Evolutionary conservation across 2,329 filamentous ascomycete species (phyloP), one percentile per base, ranked within the genome.

Genomic region (Ophiostoma fasciatum): DNA sequence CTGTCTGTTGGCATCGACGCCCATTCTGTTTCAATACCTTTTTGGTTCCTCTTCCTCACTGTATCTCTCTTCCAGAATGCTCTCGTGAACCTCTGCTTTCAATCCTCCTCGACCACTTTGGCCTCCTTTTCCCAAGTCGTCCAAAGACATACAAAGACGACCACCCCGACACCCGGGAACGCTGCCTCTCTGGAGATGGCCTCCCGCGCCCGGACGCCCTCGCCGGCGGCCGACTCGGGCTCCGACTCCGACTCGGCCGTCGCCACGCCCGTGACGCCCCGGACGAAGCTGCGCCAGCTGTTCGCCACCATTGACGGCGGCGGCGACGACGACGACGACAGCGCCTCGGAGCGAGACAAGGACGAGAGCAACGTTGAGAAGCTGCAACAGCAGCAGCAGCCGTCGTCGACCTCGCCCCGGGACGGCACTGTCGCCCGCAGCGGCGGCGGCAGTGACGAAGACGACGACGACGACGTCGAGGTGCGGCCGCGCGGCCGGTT

Each of bases 401-500:
- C 30, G n/a, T n/a, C n/a, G n/a, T n/a, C n/a, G n/a, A n/a, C n/a
- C n/a, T n/a, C n/a, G n/a, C n/a, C n/a, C n/a, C n/a, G n/a, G n/a
- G n/a, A n/a, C n/a, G n/a, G n/a, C n/a, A n/a, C n/a, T n/a, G 28
- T 27, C 38, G 25, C 35, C 32, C 7, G 22, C 13, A 13, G 12
- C 19, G 3, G 21, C 15, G 18, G 31, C 28, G 33, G 33, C 6
- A 40, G 42, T 18, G 47, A 49, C 28, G 48, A 53, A 1, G 60
- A 66, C 4, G 30, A 35, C 1, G 62, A 66, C n/a, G 63, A 66
- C n/a, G 61, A 66, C 23, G 61, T 62, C 11, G 58, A 68, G 32
- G 54, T 66, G 3, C 60, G 62, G 30, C 78, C 78, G 1, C 66
- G 68, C 37, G 77, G 78, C 18, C 68, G 70, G 35, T 61, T 82